Evolutionary conservation across 2,329 filamentous ascomycete species (phyloP).

Genomic region (Aschersonia sp.): DNA sequence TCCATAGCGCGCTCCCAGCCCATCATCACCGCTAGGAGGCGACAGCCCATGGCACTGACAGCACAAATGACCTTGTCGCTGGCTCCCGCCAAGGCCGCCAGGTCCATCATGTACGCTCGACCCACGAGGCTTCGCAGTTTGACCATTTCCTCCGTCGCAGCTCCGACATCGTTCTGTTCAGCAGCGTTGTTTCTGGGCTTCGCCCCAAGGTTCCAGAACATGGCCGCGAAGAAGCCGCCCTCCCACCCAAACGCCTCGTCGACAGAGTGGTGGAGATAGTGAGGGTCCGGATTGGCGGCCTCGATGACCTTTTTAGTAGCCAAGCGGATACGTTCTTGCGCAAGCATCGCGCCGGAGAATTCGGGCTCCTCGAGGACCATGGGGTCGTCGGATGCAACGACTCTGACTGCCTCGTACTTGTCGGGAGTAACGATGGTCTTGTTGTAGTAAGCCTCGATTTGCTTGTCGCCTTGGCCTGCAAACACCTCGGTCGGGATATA

Average conservation of each 20-base stretch:
- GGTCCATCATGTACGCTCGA: slow-evolving; percentile 68
- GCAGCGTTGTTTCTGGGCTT: slow-evolving; percentile 25
- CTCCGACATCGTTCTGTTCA: slow-evolving; percentile 11
- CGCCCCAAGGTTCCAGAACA: slow-evolving; percentile 66
- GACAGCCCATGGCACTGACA: slow-evolving; percentile 58
- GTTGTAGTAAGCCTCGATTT: slow-evolving; percentile 37
- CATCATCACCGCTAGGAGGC: slow-evolving; percentile 72
- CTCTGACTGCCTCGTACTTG: slow-evolving; percentile 28
- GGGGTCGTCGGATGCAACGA: slow-evolving; percentile 73
- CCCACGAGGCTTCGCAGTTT: slow-evolving; percentile 60
- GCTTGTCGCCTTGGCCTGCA: slow-evolving; percentile 38
- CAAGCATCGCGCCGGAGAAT: slow-evolving; percentile 40
- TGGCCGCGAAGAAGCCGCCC: slow-evolving; percentile 68
- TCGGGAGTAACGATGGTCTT: slow-evolving; percentile 22
- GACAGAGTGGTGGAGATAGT: slow-evolving; percentile 49
- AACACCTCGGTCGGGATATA: slow-evolving; percentile 67
- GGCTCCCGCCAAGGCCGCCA: slow-evolving; percentile 55
- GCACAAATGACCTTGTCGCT: slow-evolving; percentile 64
- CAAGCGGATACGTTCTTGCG: slow-evolving; percentile 65
- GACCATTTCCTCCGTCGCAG: slow-evolving; percentile 39
- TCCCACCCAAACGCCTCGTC: slow-evolving; percentile 77
- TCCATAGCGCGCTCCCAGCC: slow-evolving; percentile 60
- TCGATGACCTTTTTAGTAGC: slow-evolving; percentile 44
- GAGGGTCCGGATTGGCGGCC: slow-evolving; percentile 25
- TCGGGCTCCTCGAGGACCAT: slow-evolving; percentile 55